Evolutionary conservation across 768 basidiomycete species (phyloP).

Genomic region (Nidularia pulvinata): DNA sequence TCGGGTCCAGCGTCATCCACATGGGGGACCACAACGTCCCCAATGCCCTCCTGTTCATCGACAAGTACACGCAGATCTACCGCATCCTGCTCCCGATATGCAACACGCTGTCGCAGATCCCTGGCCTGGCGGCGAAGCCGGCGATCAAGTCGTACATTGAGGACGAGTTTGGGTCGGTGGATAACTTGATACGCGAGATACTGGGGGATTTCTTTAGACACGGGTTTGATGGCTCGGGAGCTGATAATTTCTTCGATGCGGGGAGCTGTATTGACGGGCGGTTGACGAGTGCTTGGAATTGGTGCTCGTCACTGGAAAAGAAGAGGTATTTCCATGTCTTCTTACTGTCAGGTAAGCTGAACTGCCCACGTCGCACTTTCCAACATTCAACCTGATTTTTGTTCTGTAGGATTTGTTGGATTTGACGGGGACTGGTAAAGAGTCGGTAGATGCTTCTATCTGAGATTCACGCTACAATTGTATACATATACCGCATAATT

Average conservation of each 20-base stretch:
- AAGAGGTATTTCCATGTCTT: slow-evolving; percentile 84
- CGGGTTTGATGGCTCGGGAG: slow-evolving; percentile 89
- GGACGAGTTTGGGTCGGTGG: slow-evolving; percentile 77
- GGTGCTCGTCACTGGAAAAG: slow-evolving; percentile 86
- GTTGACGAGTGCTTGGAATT: slow-evolving; percentile 90
- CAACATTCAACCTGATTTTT: slow-evolving; percentile 1
- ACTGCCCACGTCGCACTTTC: neutral
- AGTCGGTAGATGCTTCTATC: neutral
- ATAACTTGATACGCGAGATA: slow-evolving; percentile 69
- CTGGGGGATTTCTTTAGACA: slow-evolving; percentile 86
- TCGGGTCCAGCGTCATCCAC: slow-evolving; percentile 86
- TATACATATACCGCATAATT: too few relatives aligned
- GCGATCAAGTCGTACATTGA: slow-evolving; percentile 78
- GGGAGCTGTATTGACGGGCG: slow-evolving; percentile 86
- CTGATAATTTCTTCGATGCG: slow-evolving; percentile 89
- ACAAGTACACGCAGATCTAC: slow-evolving; percentile 93
- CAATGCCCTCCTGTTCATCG: slow-evolving; percentile 86
- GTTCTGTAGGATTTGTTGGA: slow-evolving; percentile 66
- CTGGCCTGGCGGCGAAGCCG: slow-evolving; percentile 63
- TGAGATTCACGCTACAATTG: too few relatives aligned
- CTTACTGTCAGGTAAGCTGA: slow-evolving; percentile 64
- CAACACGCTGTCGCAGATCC: slow-evolving; percentile 77
- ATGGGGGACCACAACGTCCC: slow-evolving; percentile 90
- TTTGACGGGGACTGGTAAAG: slow-evolving; percentile 85
- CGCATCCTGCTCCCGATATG: slow-evolving; percentile 88